Base-by-base conservation (phyloP, 2,329 filamentous ascomycete species). In the Grosmannia clavigera region DNA sequence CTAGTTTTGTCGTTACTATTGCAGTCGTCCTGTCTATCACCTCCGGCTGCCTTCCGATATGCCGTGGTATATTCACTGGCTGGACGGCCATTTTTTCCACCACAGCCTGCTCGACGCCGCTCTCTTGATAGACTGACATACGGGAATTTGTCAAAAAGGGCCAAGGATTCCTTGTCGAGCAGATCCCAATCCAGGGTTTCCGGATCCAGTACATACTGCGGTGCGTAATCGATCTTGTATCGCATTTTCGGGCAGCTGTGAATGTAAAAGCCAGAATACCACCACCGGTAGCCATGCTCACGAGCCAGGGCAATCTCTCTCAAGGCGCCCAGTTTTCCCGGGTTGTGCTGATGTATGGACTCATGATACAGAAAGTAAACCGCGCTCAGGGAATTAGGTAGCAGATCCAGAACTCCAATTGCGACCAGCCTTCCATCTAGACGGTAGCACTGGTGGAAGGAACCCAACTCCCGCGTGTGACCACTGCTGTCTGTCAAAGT, bases 341-440 rank as follows among this genome's bases (percentile, higher is more conserved):
- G 86, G 29, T 79, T 79, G 72, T 82, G 85, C 60, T 78, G 76
- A 65, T 87, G 83, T 58, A 90, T 83, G 64, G 87, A 87, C 67
- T 86, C 83, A 67, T 92, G 82, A 68, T 94, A 94, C 62, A 94
- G 73, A 68, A 94, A 90, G 72, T 94, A 94, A 12, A 94, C 89
- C 5, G 86, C 86, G 66, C 88, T 92, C 57, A 94, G 86, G 65
- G 83, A 85, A 61, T 89, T 76, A 0, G 89, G 89, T 1, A 94
- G 75, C 10, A 94, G 76, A 68, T 94, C 89, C 5, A 94, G 74
- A 1, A 94, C 86, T 0, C 85, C 85, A 64, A 94, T 80, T 2
- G 89, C 89, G 29, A 92, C 82, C 16, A 94, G 76, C 57, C 82
- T 78, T 27, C 87, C 88, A 67, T 94, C 87, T 3, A 94, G 75